Percentiles rank a stretch among this genome's conserved stretches.
Evolutionary conservation across 352 stramenopile species (phyloP).

Genomic region (Globisporangium parvum): DNA sequence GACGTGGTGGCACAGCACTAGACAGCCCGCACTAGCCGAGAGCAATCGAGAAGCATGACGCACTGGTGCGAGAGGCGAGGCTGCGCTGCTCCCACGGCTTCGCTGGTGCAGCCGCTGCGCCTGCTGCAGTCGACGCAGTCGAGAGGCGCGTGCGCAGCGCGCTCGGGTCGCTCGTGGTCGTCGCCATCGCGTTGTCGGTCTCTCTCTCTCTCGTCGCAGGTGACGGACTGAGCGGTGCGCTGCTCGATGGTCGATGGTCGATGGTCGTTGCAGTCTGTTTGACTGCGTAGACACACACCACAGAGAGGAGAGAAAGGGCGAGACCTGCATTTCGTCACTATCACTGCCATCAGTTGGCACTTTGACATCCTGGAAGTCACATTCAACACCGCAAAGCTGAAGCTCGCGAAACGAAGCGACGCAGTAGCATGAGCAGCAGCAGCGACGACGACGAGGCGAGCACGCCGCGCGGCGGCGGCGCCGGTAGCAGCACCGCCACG

Average conservation of each 20-base stretch:
- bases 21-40: not conserved
- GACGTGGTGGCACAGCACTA: not conserved
- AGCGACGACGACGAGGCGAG: constrained; percentile 26
- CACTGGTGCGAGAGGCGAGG: constrained; percentile 21
- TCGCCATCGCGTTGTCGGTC: constrained; percentile 15
- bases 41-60: not conserved
- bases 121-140: not conserved
- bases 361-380: no score
- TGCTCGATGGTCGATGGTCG: no score
- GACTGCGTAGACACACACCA: no score
- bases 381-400: not conserved
- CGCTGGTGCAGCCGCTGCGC: constrained; percentile 13
- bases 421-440: constrained; percentile 20
- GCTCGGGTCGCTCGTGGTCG: constrained; percentile 22
- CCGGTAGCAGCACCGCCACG: not conserved
- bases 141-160: constrained; percentile 12
- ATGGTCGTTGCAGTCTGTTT: not conserved
- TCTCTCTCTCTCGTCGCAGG: constrained; percentile 9
- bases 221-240: no score
- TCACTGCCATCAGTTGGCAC: no score
- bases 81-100: constrained; percentile 52
- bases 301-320: no score
- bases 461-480: constrained; percentile 2
- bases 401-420: constrained; percentile 11
- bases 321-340: no score